Base-by-base conservation (phyloP, 139 green algal genomes). In the Chlamydomonas incerta region DNA sequence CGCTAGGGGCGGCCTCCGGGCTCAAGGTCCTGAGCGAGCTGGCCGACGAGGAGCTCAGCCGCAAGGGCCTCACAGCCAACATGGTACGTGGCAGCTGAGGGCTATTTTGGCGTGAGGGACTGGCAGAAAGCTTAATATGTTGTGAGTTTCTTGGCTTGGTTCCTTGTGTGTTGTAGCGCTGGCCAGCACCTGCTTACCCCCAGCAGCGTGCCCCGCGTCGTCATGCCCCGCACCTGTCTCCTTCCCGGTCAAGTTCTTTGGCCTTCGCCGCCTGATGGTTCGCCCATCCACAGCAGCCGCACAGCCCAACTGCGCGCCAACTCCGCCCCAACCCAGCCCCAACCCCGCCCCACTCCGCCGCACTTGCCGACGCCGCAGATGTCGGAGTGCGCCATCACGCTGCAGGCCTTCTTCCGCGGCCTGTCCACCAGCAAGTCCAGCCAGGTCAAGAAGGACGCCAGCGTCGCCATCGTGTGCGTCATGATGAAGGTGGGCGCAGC, bases 391-490 rank as follows among this genome's bases (percentile, higher is more conserved):
- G 80, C 79, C 86, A 89, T 89, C 80, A 31, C 82, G 11, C 81
- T 90, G 31, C 88, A 92, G 74, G 55, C 77, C 50, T 62, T 92
- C 28, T 90, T 92, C 81, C 65, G 80, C 24, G 80, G 68, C 29
- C 80, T 86, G 34, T 66, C 79, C 65, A 86, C 67, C 55, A 52
- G 24, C 67, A 79, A 79, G 68, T 68, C 46, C 31, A 65, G 34
- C 28, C 80, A 87, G 31, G 47, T 50, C 74, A 92, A 92, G 82
- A 58, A 70, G n/a, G 81, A 87, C 31, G 81, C 81, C 13, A 82
- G 75, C 3, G 81, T 92, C 75, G 85, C 66, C 4, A 65, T 92
- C 3, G 88, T 86, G n/a, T 90, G 85, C 69, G 75, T 92, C 81
- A 92, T 92, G 88, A 87, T 91, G 69, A 88, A 88, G 87, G 87